Evolutionary conservation across 768 basidiomycete species (phyloP).

Genomic region (Sporobolomyces roseus): DNA sequence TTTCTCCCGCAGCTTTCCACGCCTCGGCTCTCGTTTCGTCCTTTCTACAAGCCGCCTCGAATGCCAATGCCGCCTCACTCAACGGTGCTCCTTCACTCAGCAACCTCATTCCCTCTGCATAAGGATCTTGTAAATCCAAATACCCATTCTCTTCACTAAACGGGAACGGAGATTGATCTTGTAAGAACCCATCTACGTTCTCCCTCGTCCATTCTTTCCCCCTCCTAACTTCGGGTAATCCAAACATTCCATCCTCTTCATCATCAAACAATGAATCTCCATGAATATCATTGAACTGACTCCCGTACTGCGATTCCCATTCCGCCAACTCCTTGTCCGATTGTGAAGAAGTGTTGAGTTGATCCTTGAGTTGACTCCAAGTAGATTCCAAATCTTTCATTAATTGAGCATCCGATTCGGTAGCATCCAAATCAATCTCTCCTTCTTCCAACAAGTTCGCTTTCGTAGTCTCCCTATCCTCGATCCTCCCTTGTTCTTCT

Average conservation of each 20-base stretch:
- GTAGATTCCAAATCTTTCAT: conserved; percentile 42
- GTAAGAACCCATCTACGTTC: conserved; percentile 43
- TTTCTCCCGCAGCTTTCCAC: conserved; percentile 88
- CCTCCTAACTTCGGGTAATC: conserved; percentile 2
- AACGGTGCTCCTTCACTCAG: conserved; percentile 77
- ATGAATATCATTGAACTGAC: conserved; percentile 45
- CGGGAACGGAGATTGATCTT: conserved; percentile 42
- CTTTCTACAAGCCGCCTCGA: conserved; percentile 85
- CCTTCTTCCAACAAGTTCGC: conserved; percentile 31
- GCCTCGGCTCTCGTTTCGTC: conserved; percentile 75
- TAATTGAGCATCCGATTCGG: conserved; percentile 38
- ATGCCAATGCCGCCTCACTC: conserved; percentile 74
- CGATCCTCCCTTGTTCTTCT: not conserved
- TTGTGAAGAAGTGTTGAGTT: conserved; percentile 11
- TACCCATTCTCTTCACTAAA: conserved; percentile 47
- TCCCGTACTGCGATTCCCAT: conserved; percentile 47
- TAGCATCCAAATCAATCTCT: conserved; percentile 32
- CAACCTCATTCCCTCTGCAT: conserved; percentile 66
- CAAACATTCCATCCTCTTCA: conserved; percentile 26
- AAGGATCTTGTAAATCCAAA: conserved; percentile 44
- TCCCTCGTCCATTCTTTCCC: conserved; percentile 32
- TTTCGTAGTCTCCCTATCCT: conserved; percentile 5
- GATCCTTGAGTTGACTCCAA: conserved; percentile 38
- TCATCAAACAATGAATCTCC: conserved; percentile 37
- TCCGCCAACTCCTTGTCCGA: conserved; percentile 40